Percentiles rank a stretch among this genome's conserved stretches.
phyloP scores from a whole-genome alignment of 192 early-diverging fungal species.

The Coemansia sp. region DNA sequence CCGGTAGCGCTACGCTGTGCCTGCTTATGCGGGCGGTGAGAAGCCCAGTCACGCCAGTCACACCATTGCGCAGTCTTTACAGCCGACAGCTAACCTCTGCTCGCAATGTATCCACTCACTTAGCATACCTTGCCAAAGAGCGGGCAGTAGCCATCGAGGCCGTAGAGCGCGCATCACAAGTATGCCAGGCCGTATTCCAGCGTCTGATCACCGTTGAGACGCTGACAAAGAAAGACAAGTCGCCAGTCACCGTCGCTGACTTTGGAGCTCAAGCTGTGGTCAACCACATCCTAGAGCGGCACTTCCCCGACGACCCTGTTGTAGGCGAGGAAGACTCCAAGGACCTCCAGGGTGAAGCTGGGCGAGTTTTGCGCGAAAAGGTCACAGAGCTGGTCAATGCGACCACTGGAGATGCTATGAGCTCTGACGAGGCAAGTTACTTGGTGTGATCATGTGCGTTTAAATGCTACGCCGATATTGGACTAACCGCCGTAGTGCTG shows the following conservation, averaged over 20 bases:
- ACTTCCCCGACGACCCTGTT: conserved; percentile 86
- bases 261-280: conserved; percentile 95
- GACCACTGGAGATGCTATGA: conserved; percentile 57
- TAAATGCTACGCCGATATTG: neutral
- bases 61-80: neutral
- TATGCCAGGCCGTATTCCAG: conserved; percentile 87
- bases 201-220: conserved; percentile 76
- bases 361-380: conserved; percentile 64
- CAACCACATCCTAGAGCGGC: conserved; percentile 69
- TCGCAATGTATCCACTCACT: conserved; percentile 4
- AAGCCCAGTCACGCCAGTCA: neutral
- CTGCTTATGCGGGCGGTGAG: neutral
- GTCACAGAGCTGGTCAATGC: conserved; percentile 81
- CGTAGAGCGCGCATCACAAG: conserved; percentile 81
- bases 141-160: conserved; percentile 83
- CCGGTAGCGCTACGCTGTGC: neutral
- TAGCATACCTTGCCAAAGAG: conserved; percentile 62
- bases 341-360: conserved; percentile 74
- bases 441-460: too few species aligned
- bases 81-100: neutral
- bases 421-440: conserved; percentile 59
- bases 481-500: neutral
- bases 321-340: conserved; percentile 95
- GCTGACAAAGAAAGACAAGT: conserved; percentile 90
- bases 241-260: conserved; percentile 98